Evolutionary conservation across 139 green algal genomes (phyloP).

Genomic region (Pleodorina starrii): DNA sequence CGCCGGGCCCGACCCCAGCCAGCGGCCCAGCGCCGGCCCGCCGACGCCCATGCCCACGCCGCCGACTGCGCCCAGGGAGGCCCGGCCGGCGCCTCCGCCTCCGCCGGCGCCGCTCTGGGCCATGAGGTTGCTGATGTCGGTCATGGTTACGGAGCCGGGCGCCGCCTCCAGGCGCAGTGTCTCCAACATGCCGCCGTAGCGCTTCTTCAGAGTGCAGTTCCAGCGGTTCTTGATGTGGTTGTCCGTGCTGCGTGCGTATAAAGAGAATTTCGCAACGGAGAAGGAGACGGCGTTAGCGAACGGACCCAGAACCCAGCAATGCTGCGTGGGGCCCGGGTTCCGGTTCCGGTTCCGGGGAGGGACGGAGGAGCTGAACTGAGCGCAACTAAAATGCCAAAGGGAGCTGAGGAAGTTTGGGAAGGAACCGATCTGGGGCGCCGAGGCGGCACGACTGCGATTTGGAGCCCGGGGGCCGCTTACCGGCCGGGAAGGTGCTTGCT

Average conservation of each 20-base stretch:
- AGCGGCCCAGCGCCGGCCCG: background rate
- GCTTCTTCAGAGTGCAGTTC: constrained; percentile 50
- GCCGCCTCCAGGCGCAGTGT: background rate
- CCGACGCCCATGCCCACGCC: background rate
- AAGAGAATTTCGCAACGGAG: too few relatives aligned
- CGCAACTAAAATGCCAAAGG: too few relatives aligned
- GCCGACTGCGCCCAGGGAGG: background rate
- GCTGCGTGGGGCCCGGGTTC: too few relatives aligned
- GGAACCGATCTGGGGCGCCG: too few relatives aligned
- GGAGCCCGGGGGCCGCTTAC: too few relatives aligned
- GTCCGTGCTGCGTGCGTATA: constrained; percentile 39
- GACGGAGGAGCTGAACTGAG: too few relatives aligned
- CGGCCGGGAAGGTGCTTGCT: constrained; percentile 82
- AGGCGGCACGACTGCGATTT: too few relatives aligned
- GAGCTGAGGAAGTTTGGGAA: too few relatives aligned
- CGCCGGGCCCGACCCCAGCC: background rate
- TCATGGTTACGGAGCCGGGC: background rate
- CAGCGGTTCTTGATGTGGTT: constrained; percentile 50
- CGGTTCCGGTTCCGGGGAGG: too few relatives aligned
- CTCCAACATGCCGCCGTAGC: background rate
- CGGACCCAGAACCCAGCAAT: too few relatives aligned
- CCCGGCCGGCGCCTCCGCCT: background rate
- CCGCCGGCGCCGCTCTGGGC: background rate
- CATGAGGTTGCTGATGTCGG: constrained; percentile 3
- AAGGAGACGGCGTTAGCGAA: too few relatives aligned